Conservation (phyloP, 305 asterid genomes). For the Ajuga reptans region DNA sequence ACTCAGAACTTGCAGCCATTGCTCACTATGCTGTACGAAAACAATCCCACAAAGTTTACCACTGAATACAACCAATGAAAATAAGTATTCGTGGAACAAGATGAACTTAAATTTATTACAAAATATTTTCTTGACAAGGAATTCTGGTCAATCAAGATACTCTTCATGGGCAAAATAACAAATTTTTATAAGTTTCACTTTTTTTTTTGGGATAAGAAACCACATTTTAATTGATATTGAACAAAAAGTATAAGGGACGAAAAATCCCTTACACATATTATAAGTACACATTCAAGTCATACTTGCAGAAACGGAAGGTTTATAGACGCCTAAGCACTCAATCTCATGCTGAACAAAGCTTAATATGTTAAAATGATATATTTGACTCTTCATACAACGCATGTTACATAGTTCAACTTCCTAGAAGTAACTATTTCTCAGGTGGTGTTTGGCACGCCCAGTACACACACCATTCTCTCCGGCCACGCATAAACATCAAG, state of each 20-base stretch:
- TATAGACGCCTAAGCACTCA: not conserved
- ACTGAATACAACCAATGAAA: not conserved
- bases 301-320: not conserved
- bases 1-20: constrained; percentile 16
- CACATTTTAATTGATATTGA: too few species aligned
- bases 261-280: too few species aligned
- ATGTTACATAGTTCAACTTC: constrained; percentile 5
- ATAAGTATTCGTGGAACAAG: not conserved
- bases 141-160: not conserved
- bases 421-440: not conserved
- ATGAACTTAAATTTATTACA: not conserved
- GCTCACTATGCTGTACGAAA: constrained; percentile 1
- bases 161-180: not conserved
- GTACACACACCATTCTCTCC: not conserved
- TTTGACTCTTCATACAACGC: not conserved
- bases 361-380: not conserved
- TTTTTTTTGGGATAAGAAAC: too few species aligned
- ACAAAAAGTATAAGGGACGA: too few species aligned
- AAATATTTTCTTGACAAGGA: not conserved
- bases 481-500: not conserved
- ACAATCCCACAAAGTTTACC: constrained; percentile 8
- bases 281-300: not conserved
- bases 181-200: too few species aligned
- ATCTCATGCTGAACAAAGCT: not conserved
- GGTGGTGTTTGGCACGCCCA: not conserved